Evolutionary conservation across 2,329 filamentous ascomycete species (phyloP).

Genomic region (Sarocladium kiliense): DNA sequence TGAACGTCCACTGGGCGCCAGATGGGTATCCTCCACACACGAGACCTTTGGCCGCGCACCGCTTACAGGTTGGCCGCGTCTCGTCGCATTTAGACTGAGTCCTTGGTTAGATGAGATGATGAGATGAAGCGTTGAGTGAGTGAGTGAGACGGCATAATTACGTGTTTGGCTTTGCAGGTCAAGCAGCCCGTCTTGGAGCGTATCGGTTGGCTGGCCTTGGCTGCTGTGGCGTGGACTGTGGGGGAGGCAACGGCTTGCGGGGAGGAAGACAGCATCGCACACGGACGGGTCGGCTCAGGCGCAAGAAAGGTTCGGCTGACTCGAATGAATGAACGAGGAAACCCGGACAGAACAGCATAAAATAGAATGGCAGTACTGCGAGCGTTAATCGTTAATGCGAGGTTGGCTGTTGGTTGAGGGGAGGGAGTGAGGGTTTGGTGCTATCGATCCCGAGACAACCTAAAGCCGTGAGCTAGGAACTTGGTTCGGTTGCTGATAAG

Average conservation of each 20-base stretch:
- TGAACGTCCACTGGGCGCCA: constrained; percentile 36
- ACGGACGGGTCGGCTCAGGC: not conserved
- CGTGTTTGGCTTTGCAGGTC: constrained; percentile 16
- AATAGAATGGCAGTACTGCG: too few species aligned
- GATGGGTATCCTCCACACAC: constrained; percentile 22
- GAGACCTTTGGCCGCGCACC: constrained; percentile 22
- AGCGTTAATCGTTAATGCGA: not conserved
- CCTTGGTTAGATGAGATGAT: not conserved
- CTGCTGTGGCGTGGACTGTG: constrained; percentile 17
- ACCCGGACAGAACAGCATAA: too few species aligned
- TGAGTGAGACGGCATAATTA: constrained; percentile 6
- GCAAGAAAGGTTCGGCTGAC: not conserved
- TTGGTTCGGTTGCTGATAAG: not conserved
- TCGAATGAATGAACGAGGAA: not conserved
- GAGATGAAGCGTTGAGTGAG: not conserved
- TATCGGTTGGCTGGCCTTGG: not conserved
- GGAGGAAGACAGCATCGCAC: constrained; percentile 5
- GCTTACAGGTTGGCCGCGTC: constrained; percentile 21
- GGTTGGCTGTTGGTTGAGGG: not conserved
- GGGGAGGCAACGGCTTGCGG: constrained; percentile 16
- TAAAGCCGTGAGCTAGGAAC: not conserved
- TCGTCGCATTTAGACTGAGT: constrained; percentile 26
- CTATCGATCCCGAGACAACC: not conserved
- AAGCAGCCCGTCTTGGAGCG: constrained; percentile 14
- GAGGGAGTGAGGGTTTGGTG: not conserved